Conservation (phyloP, 129 eudicot genomes). For the Lactuca sativa region DNA sequence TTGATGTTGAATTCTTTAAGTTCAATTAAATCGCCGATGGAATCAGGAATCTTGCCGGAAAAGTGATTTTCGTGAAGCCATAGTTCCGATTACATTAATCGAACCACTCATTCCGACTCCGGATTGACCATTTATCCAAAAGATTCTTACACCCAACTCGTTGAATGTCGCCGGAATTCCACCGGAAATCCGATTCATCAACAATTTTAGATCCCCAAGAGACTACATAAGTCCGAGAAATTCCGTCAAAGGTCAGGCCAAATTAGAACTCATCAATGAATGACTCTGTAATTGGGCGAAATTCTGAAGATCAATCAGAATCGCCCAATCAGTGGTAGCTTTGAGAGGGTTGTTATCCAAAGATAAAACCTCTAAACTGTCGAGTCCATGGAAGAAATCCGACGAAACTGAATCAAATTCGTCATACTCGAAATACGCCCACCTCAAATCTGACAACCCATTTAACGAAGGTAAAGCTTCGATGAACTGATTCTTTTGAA, state of each 20-base stretch:
- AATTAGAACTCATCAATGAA: slow-evolving; percentile 51
- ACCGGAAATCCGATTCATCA: slow-evolving; percentile 50
- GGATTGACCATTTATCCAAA: no score
- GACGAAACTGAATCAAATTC: slow-evolving; percentile 64
- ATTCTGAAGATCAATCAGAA: slow-evolving; percentile 58
- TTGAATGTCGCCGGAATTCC: slow-evolving; percentile 47
- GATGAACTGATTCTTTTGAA: no score
- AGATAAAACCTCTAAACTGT: slow-evolving; percentile 67
- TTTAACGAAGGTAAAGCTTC: slow-evolving; percentile 76
- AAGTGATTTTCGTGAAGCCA: no score
- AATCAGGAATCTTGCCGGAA: no score
- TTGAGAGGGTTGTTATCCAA: slow-evolving; percentile 73
- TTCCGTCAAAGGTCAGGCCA: no score
- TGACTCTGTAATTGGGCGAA: slow-evolving; percentile 53
- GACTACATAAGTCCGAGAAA: slow-evolving; percentile 57
- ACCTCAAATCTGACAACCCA: slow-evolving; percentile 58
- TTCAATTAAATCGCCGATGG: no score
- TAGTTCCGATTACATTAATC: no score
- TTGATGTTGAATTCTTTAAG: no score
- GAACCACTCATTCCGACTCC: no score
- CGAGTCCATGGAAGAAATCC: no score
- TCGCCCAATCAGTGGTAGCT: slow-evolving; percentile 67
- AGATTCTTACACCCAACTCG: no score
- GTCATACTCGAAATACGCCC: slow-evolving; percentile 74
- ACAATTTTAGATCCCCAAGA: slow-evolving; percentile 40